Conservation (phyloP, 2,329 filamentous ascomycete species). For the Fusarium torreyae region DNA sequence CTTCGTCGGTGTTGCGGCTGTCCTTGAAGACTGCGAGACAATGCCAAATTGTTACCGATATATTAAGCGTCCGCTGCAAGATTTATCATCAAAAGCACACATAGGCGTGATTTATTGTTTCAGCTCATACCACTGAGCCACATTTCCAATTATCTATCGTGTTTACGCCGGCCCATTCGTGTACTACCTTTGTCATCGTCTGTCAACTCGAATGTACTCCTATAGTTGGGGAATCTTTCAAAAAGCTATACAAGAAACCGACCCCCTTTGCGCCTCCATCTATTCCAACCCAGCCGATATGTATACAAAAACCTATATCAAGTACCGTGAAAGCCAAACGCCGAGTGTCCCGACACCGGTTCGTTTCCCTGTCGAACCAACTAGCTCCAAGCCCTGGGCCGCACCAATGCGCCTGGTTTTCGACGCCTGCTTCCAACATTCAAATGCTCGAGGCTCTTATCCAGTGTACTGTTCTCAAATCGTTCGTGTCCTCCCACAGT, state of each 20-base stretch:
- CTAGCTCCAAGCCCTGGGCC: conserved; percentile 47
- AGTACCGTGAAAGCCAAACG: conserved; percentile 11
- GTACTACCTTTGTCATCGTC: conserved; percentile 11
- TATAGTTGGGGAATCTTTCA: conserved; percentile 16
- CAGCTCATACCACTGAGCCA: background rate
- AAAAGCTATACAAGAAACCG: conserved; percentile 28
- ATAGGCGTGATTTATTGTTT: background rate
- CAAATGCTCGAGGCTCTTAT: conserved; percentile 51
- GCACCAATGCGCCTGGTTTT: conserved; percentile 48
- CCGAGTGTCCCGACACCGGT: conserved; percentile 9
- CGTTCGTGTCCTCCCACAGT: conserved; percentile 74
- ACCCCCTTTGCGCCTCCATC: conserved; percentile 41
- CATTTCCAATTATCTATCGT: conserved; percentile 25
- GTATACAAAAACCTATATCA: conserved; percentile 7
- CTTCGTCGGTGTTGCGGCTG: background rate
- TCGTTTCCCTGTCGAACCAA: conserved; percentile 1
- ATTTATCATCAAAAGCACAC: background rate
- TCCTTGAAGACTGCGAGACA: background rate
- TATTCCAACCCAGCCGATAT: conserved; percentile 36
- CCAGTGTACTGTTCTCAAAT: conserved; percentile 64
- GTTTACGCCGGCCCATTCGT: conserved; percentile 29
- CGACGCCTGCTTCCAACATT: conserved; percentile 59
- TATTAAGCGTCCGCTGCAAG: background rate
- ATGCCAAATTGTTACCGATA: background rate
- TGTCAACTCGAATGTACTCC: conserved; percentile 8